Base-by-base conservation (phyloP, 169 alveolate species). In the Eimeria brunetti region DNA sequence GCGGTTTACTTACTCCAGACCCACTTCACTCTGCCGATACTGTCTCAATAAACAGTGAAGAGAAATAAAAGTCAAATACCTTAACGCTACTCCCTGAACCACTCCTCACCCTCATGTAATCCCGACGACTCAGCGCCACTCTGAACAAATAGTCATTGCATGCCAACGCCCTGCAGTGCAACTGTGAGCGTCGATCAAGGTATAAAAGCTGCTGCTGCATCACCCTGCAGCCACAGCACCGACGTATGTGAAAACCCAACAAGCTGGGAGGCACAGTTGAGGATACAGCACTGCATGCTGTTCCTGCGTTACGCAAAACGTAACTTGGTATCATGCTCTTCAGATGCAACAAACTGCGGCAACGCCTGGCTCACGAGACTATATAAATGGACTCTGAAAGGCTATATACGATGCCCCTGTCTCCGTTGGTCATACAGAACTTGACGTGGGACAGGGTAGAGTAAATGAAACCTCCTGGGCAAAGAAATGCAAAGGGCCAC, bases 61-160 rank as follows among this genome's bases (percentile, higher is more conserved):
- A 38, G 81, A 38, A 51, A 69, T 12, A 11, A 9, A 5, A 18
- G 56, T 1, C 30, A 73, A 73, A 14, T 56, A 36, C 18, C 36
- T 16, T 38, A 73, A 73, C 53, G 20, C 83, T 30, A 38, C 83
- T 73, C 53, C 83, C 30, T 38, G 53, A 8, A n/a, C 97, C 94
- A 46, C 83, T 91, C 89, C 97, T 95, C 51, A 98, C 98, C 83
- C 97, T 98, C 84, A 94, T 94, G 95, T 96, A 96, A 71, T 96
- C 96, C 38, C 95, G 93, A 44, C 95, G 95, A 64, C 96, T 96
- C 46, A 98, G 96, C 60, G 98, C 98, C 6, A 97, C 95, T 97
- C 97, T 98, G 94, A 98, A 97, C 60, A 95, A 94, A 89, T 97
- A 97, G 94, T 98, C 99, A 58, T 97, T 92, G 89, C 96, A 97